Conservation (phyloP, 257 asterid species). For the Solanum chmielewskii region DNA sequence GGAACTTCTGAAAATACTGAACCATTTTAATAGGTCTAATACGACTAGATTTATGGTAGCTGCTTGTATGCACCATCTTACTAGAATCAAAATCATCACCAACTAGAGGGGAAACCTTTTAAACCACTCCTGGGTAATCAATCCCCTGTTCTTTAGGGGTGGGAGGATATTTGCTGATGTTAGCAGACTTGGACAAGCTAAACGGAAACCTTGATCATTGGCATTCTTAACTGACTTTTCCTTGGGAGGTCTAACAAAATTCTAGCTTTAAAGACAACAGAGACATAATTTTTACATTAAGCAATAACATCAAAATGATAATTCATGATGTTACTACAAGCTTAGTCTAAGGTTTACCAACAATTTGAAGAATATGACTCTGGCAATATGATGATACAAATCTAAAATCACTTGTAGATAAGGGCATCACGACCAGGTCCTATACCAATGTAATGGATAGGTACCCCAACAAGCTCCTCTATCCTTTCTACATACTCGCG, state of each 20-base stretch:
- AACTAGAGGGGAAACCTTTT: not conserved
- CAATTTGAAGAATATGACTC: not conserved
- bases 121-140: not conserved
- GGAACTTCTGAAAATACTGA: conserved; percentile 30
- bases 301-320: not conserved
- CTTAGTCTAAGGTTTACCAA: not conserved
- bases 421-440: conserved; percentile 98
- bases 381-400: not conserved
- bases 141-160: not conserved
- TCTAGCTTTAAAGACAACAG: not conserved
- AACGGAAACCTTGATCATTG: not conserved
- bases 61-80: not conserved
- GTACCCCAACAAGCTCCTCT: conserved; percentile 79
- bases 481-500: conserved; percentile 68
- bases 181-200: not conserved
- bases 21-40: not conserved
- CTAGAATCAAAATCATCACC: not conserved
- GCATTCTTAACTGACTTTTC: not conserved
- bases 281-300: not conserved
- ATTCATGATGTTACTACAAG: not conserved
- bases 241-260: not conserved
- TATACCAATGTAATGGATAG: conserved; percentile 74
- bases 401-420: conserved; percentile 50
- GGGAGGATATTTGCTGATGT: not conserved
- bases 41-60: not conserved